Evolutionary conservation across 352 stramenopile species (phyloP), one percentile per base, ranked within the genome.

Genomic region (Peronospora destructor): DNA sequence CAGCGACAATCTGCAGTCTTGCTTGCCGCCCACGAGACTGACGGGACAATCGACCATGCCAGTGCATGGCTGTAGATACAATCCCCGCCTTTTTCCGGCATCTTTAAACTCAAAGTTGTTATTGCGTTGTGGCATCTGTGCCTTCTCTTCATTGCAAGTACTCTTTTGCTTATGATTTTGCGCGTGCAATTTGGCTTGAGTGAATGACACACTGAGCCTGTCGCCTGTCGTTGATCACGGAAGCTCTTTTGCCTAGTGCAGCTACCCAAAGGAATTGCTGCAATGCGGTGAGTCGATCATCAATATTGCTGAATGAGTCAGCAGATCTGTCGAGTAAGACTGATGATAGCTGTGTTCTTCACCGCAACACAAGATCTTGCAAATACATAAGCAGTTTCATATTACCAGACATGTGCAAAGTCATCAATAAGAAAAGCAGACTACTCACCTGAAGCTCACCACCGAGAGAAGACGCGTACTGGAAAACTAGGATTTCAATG

Each of bases 281-380:
- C 25, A 93, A 53, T 10, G 80, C 82, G 23, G 75, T 90, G 29
- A 91, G 54, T 5, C 82, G 71, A n/a, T 91, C 79, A 51, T 93
- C 82, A 42, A 93, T 88, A 44, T 93, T 80, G 34, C 76, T 89
- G 50, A 92, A 90, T 32, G 78, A 89, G 41, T 89, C 77, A 3
- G 77, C 43, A 0, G 78, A 87, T 7, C 73, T 87, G 38, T 87
- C 76, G 7, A 85, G 44, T 6, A 87, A 45, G 8, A 64, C 68
- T 37, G 58, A 50, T 4, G 67, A 56, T 13, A 43, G 50, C 25
- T 62, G n/a, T n/a, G n/a, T n/a, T n/a, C n/a, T n/a, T n/a, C n/a
- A n/a, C n/a, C n/a, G n/a, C n/a, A n/a, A n/a, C n/a, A n/a, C n/a
- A n/a, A n/a, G n/a, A n/a, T n/a, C n/a, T n/a, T n/a, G n/a, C n/a